Percentiles rank a stretch among this genome's conserved stretches.
These are phyloP conservation scores for Juglanconis sp. DNA, from an alignment of 2,329 filamentous ascomycete genomes.

Conservation along the genomic window DNA sequence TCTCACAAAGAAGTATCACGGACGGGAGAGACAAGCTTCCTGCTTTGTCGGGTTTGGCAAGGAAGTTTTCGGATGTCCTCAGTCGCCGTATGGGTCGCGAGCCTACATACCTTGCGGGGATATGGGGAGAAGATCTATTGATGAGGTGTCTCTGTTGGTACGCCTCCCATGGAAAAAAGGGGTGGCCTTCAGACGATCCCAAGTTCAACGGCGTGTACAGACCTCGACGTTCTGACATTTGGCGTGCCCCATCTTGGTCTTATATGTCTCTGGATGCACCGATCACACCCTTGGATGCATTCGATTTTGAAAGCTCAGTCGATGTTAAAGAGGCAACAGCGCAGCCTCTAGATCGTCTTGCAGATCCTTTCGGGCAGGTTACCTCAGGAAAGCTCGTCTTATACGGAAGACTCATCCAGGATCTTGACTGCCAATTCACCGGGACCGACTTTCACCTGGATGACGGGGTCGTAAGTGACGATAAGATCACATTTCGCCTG, in stretches of 20 bases:
- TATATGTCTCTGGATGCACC: conserved; percentile 1
- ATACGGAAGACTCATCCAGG: neutral
- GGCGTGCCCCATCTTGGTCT: conserved; percentile 4
- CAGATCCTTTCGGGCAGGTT: neutral
- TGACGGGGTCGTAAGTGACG: neutral
- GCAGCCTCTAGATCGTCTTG: neutral
- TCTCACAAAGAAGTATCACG: conserved; percentile 1
- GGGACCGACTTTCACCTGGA: conserved; percentile 2
- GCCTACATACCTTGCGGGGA: conserved; percentile 1
- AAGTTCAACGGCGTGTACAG: neutral
- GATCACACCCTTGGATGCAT: neutral
- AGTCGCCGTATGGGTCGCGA: neutral
- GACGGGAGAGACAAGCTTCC: conserved; percentile 13
- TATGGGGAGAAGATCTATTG: conserved; percentile 3
- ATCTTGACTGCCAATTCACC: neutral
- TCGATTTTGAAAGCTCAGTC: neutral
- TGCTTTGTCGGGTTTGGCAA: conserved; percentile 12
- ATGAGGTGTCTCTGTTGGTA: neutral
- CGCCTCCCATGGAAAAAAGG: neutral
- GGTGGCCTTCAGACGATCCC: neutral
- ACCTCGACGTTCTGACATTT: neutral
- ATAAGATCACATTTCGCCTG: neutral
- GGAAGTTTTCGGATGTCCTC: conserved; percentile 1
- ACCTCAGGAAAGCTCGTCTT: neutral
- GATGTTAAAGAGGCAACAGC: neutral